Evolutionary conservation across 352 stramenopile genomes (phyloP).

Genomic region (Globisporangium middletonii): DNA sequence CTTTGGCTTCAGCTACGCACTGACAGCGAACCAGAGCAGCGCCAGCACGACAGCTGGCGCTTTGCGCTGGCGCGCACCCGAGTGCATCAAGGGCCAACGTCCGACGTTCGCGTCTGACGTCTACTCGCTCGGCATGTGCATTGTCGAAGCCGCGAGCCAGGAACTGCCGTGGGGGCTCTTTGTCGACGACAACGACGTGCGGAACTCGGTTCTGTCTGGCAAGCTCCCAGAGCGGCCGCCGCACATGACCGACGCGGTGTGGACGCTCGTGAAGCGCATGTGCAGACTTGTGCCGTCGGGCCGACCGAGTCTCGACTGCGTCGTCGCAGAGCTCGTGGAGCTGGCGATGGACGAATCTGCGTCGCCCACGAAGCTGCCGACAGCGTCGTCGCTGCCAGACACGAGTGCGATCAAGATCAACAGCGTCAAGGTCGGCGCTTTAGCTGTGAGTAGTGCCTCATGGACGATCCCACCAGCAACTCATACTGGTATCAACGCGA

Average conservation of each 20-base stretch:
- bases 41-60: neutral
- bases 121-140: slow-evolving; percentile 7
- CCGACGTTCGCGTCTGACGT: slow-evolving; percentile 1
- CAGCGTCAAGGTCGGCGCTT: too few relatives aligned
- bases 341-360: neutral
- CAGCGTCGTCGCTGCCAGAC: too few relatives aligned
- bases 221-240: neutral
- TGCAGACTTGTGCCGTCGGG: neutral
- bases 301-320: neutral
- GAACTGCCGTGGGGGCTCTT: neutral
- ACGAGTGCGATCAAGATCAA: neutral
- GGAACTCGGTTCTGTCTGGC: neutral
- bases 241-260: neutral
- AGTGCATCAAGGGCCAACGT: neutral
- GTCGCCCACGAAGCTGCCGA: too few relatives aligned
- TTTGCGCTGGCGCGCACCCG: neutral
- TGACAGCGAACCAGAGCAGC: too few relatives aligned
- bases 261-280: neutral
- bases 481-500: too few relatives aligned
- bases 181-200: neutral
- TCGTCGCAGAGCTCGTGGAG: neutral
- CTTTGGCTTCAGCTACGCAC: neutral
- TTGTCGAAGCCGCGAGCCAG: slow-evolving; percentile 1
- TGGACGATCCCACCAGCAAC: too few relatives aligned
- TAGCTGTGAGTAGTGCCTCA: too few relatives aligned